Evolutionary conservation across 768 basidiomycete species (phyloP).

Genomic region (Lentinula sp.): DNA sequence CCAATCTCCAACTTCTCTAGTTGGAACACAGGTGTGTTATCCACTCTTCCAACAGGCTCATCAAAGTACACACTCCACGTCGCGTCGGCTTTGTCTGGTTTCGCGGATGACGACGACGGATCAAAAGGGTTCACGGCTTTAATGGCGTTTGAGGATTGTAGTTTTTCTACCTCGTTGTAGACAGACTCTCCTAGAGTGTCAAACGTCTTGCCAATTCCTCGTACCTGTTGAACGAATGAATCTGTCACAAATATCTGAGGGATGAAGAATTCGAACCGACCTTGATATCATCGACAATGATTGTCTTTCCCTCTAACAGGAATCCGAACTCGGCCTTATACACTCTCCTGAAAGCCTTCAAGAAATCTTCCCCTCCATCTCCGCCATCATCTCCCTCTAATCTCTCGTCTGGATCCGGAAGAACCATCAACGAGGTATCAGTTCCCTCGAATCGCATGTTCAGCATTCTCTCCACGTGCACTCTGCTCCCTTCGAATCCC

Average conservation of each 20-base stretch:
- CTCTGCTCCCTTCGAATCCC: constrained; percentile 72
- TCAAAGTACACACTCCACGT: constrained; percentile 78
- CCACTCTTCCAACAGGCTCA: constrained; percentile 57
- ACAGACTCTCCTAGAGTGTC: constrained; percentile 76
- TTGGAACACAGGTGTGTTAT: constrained; percentile 76
- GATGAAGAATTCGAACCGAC: constrained; percentile 25
- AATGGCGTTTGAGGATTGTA: constrained; percentile 15
- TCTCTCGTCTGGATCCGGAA: constrained; percentile 37
- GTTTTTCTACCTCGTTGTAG: constrained; percentile 59
- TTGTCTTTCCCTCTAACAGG: constrained; percentile 72
- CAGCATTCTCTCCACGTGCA: constrained; percentile 74
- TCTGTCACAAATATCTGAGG: background rate
- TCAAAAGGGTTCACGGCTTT: background rate
- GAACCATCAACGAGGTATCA: constrained; percentile 88
- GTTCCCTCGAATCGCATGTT: constrained; percentile 95
- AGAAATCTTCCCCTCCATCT: constrained; percentile 66
- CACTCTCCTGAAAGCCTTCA: constrained; percentile 68
- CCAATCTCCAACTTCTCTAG: constrained; percentile 63
- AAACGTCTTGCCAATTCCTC: constrained; percentile 88
- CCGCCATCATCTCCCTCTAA: constrained; percentile 37
- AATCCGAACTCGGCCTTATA: constrained; percentile 93
- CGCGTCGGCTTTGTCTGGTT: constrained; percentile 41
- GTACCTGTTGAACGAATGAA: constrained; percentile 41
- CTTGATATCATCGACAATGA: constrained; percentile 92
- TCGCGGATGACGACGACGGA: background rate